phyloP scores from a whole-genome alignment of 1,284 basidiomycete genomes.

The Meripilus lineatus region DNA sequence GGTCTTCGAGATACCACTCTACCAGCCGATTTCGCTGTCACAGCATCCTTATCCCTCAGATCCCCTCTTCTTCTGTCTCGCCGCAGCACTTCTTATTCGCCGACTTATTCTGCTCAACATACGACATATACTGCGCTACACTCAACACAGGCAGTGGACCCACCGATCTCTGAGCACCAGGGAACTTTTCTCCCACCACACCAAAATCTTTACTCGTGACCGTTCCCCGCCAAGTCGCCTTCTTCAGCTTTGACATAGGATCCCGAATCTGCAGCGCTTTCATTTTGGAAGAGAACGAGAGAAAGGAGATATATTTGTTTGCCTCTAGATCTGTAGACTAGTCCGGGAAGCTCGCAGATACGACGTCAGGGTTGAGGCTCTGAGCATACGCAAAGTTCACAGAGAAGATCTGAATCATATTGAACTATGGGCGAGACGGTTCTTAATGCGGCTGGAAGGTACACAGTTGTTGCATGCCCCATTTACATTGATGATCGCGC shows the following conservation, averaged over 20 bases:
- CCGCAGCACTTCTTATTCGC: constrained; percentile 82
- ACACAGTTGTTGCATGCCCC: no score
- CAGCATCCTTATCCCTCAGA: constrained; percentile 69
- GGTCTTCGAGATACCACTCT: no score
- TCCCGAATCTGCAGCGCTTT: constrained; percentile 87
- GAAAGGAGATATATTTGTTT: constrained; percentile 95
- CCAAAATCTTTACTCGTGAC: constrained; percentile 77
- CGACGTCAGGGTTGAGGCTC: no score
- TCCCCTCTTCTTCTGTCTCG: no score
- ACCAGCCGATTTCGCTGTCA: constrained; percentile 51
- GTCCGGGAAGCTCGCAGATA: constrained; percentile 77
- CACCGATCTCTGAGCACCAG: constrained; percentile 73
- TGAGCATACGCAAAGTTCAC: no score
- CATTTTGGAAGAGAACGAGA: constrained; percentile 88
- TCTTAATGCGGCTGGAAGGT: no score
- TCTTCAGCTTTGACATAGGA: constrained; percentile 74
- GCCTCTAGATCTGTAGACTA: constrained; percentile 88
- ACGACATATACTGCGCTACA: constrained; percentile 87
- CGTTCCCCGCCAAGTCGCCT: constrained; percentile 76
- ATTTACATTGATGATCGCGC: no score
- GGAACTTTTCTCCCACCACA: constrained; percentile 48
- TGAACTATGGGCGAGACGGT: no score
- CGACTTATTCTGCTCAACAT: constrained; percentile 88
- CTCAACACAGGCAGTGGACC: constrained; percentile 83
- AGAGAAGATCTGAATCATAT: no score